These are phyloP conservation scores for Diaporthe aspalathi DNA, from an alignment of 2,329 filamentous ascomycete species.

Conservation along the genomic window DNA sequence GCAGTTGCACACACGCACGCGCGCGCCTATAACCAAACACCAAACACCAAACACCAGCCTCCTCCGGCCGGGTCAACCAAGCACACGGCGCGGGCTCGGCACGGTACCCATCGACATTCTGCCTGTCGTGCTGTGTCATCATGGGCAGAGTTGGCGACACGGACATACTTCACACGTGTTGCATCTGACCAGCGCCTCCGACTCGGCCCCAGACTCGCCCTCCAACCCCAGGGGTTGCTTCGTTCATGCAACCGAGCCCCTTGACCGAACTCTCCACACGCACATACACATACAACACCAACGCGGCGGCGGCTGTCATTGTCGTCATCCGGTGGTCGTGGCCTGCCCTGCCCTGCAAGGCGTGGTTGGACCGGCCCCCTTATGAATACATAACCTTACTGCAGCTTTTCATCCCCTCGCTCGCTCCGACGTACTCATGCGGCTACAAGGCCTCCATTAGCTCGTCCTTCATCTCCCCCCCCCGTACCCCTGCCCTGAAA, in stretches of 20 bases:
- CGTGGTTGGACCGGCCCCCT: slow-evolving; percentile 48
- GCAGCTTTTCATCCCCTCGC: slow-evolving; percentile 26
- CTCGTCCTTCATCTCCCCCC: slow-evolving; percentile 35
- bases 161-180: slow-evolving; percentile 10
- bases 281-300: neutral
- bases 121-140: neutral
- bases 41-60: neutral
- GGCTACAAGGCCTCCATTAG: slow-evolving; percentile 37
- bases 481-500: slow-evolving; percentile 21
- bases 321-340: neutral
- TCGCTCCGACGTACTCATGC: slow-evolving; percentile 37
- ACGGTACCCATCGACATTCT: slow-evolving; percentile 18
- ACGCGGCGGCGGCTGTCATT: neutral
- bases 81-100: slow-evolving; percentile 13
- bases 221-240: slow-evolving; percentile 43
- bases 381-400: slow-evolving; percentile 45
- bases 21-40: too few relatives aligned
- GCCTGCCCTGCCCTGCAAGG: slow-evolving; percentile 41
- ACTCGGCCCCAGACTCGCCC: slow-evolving; percentile 36
- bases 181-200: neutral
- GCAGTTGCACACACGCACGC: neutral
- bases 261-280: slow-evolving; percentile 20
- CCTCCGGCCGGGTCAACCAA: slow-evolving; percentile 13
- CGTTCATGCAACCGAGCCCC: slow-evolving; percentile 50
- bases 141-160: neutral